Evolutionary conservation across 1,284 basidiomycete species (phyloP).

Genomic region (Porodaedalea pini): DNA sequence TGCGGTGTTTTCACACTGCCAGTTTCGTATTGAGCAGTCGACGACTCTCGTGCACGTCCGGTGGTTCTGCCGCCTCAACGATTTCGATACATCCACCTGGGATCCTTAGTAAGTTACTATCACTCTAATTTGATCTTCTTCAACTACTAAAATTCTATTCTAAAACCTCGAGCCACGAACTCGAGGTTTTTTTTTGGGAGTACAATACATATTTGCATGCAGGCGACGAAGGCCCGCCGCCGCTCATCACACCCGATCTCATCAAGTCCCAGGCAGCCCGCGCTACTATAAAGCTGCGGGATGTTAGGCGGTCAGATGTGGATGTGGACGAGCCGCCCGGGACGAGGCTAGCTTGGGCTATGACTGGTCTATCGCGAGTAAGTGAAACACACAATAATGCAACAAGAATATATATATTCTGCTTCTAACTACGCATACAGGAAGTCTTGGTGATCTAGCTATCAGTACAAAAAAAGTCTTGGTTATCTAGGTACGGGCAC

Average conservation of each 20-base stretch:
- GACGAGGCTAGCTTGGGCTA: neutral
- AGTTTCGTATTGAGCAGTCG: neutral
- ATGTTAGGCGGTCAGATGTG: neutral
- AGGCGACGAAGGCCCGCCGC: neutral
- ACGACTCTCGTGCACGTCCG: neutral
- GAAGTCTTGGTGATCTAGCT: too few relatives aligned
- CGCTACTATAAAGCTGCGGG: neutral
- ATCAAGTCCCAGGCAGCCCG: slow-evolving; percentile 2
- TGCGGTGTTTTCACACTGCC: neutral
- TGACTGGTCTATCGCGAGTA: slow-evolving; percentile 3
- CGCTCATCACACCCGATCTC: neutral
- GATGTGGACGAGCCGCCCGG: neutral
- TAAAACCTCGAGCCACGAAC: neutral
- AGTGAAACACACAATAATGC: neutral
- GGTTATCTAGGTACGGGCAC: too few relatives aligned
- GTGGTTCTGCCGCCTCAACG: neutral
- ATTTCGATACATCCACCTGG: neutral
- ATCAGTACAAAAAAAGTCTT: too few relatives aligned
- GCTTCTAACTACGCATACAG: neutral
- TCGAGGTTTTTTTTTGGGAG: slow-evolving; percentile 9
- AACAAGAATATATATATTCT: neutral
- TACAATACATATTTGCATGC: neutral
- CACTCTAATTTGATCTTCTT: neutral
- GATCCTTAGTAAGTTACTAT: slow-evolving; percentile 6
- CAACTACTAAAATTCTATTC: too few relatives aligned